Evolutionary conservation across 2,329 filamentous ascomycete species (phyloP).

Genomic region (Didymella pomorum): DNA sequence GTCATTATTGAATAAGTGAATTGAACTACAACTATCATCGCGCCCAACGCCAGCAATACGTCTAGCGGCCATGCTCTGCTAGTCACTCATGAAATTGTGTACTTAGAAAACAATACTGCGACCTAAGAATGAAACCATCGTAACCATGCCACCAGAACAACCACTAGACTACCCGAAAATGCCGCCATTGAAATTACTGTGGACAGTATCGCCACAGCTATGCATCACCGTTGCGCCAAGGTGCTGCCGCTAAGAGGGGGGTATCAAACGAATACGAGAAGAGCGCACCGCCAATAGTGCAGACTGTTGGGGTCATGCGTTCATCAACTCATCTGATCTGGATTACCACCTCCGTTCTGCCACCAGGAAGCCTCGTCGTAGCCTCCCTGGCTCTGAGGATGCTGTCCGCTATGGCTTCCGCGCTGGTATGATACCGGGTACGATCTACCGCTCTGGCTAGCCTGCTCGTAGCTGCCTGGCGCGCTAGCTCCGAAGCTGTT

Average conservation of each 20-base stretch:
- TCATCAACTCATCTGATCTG: slow-evolving; percentile 14
- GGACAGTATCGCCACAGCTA: background rate
- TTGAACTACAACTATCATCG: background rate
- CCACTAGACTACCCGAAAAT: background rate
- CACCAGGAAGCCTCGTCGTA: slow-evolving; percentile 19
- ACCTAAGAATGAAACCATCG: background rate
- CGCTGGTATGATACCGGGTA: slow-evolving; percentile 18
- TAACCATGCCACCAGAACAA: background rate
- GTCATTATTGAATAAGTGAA: background rate
- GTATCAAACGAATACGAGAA: slow-evolving; percentile 12
- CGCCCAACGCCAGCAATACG: slow-evolving; percentile 5
- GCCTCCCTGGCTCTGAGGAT: slow-evolving; percentile 10
- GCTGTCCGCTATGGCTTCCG: slow-evolving; percentile 6
- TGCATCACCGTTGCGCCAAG: slow-evolving; percentile 3
- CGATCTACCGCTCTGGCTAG: background rate
- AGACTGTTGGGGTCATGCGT: background rate
- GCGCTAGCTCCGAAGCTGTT: slow-evolving; percentile 22
- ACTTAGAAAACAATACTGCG: background rate
- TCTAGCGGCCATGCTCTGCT: background rate
- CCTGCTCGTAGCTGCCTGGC: slow-evolving; percentile 2
- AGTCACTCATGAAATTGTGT: background rate
- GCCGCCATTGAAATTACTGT: background rate
- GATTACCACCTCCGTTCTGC: slow-evolving; percentile 7
- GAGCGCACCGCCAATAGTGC: background rate
- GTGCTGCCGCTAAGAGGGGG: slow-evolving; percentile 7